phyloP scores from a whole-genome alignment of 441 rosid species.

The Metrosideros polymorpha region DNA sequence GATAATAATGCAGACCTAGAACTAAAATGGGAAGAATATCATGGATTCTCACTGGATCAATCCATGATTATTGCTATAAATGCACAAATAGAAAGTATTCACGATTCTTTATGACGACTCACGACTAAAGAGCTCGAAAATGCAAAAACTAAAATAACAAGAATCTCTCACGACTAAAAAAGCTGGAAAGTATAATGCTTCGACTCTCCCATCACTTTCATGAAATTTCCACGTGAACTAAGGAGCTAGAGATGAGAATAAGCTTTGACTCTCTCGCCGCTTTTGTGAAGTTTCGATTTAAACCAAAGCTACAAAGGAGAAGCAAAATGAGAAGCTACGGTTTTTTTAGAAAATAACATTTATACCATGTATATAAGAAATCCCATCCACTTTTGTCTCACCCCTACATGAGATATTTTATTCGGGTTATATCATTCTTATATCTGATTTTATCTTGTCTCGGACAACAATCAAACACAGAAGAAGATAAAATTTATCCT shows the following conservation, averaged over 20 bases:
- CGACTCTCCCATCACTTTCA: background rate
- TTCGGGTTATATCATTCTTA: rapidly evolving
- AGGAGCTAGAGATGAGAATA: background rate
- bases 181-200: background rate
- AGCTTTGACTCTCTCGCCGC: background rate
- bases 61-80: background rate
- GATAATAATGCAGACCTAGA: background rate
- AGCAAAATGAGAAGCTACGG: background rate
- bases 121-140: background rate
- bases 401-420: background rate
- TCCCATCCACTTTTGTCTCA: rapidly evolving
- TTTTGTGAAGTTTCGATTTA: background rate
- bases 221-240: background rate
- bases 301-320: background rate
- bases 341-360: background rate
- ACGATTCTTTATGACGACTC: background rate
- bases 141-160: background rate
- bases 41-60: background rate
- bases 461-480: rapidly evolving
- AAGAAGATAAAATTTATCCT: background rate
- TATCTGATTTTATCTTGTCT: background rate
- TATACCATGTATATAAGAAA: background rate
- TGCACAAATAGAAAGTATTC: background rate
- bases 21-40: background rate
- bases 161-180: background rate